phyloP scores from a whole-genome alignment of 768 basidiomycete species.

The Lyophyllum decastes region DNA sequence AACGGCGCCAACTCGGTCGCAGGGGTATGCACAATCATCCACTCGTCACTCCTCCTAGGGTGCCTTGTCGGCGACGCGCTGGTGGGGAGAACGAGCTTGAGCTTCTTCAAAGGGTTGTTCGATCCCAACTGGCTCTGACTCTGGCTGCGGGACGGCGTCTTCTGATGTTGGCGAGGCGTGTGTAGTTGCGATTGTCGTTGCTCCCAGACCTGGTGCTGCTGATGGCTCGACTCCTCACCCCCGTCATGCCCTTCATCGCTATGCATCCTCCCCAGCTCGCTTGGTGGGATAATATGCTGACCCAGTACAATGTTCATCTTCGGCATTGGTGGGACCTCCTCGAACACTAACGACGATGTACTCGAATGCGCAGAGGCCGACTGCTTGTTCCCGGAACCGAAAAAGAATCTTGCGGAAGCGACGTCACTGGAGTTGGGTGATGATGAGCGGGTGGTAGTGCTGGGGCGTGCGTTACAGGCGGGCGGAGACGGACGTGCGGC shows the following conservation, averaged over 20 bases:
- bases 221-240: background rate
- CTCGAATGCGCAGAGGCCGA: slow-evolving; percentile 53
- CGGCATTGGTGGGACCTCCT: slow-evolving; percentile 40
- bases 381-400: slow-evolving; percentile 26
- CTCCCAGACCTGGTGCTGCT: background rate
- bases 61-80: background rate
- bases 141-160: background rate
- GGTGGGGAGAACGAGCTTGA: slow-evolving; percentile 6
- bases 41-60: slow-evolving; percentile 24
- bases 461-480: slow-evolving; percentile 30
- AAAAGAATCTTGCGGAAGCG: slow-evolving; percentile 54
- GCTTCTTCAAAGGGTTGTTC: background rate
- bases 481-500: background rate
- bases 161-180: background rate
- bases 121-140: background rate
- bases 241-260: slow-evolving; percentile 18
- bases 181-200: background rate
- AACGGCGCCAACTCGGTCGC: slow-evolving; percentile 35
- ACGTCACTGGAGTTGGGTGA: slow-evolving; percentile 64
- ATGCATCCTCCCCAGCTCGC: slow-evolving; percentile 49
- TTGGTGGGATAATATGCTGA: slow-evolving; percentile 57
- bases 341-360: slow-evolving; percentile 44
- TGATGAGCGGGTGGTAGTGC: slow-evolving; percentile 56
- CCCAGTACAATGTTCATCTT: slow-evolving; percentile 22
- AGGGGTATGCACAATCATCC: slow-evolving; percentile 35